Conservation (phyloP, 2,329 filamentous ascomycete species). For the Arthrobotrys megalospora region DNA sequence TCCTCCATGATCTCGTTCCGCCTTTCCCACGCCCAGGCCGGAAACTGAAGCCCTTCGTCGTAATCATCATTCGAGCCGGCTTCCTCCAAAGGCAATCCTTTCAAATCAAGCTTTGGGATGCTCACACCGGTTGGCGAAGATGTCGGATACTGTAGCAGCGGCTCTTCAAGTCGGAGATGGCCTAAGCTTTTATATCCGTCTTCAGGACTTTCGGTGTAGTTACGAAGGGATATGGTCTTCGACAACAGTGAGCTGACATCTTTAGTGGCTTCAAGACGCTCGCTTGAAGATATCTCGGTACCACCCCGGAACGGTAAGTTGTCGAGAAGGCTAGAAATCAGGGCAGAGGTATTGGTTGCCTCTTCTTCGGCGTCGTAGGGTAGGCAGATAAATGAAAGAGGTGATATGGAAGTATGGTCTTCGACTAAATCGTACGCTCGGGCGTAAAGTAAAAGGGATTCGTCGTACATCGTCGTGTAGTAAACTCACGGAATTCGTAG, state of each 20-base stretch:
- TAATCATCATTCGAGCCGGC: slow-evolving; percentile 3
- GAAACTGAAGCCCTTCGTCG: slow-evolving; percentile 41
- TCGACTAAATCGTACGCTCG: slow-evolving; percentile 56
- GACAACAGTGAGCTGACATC: slow-evolving; percentile 40
- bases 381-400: slow-evolving; percentile 56
- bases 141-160: slow-evolving; percentile 11
- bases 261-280: slow-evolving; percentile 34
- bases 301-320: neutral
- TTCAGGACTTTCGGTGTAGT: neutral
- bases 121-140: neutral
- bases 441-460: slow-evolving; percentile 48
- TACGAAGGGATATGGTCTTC: slow-evolving; percentile 28
- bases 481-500: too few relatives aligned
- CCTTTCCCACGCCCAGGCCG: slow-evolving; percentile 45
- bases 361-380: slow-evolving; percentile 50
- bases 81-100: slow-evolving; percentile 9
- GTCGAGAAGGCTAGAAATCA: slow-evolving; percentile 4
- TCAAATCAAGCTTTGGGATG: slow-evolving; percentile 7
- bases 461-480: slow-evolving; percentile 30
- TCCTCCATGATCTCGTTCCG: slow-evolving; percentile 46
- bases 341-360: neutral
- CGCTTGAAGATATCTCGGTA: neutral
- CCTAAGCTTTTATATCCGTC: slow-evolving; percentile 12
- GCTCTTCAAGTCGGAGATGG: slow-evolving; percentile 27
- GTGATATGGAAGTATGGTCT: slow-evolving; percentile 55